These are phyloP conservation scores for Fusarium nurragi DNA, from an alignment of 2,329 filamentous ascomycete species.

Conservation along the genomic window DNA sequence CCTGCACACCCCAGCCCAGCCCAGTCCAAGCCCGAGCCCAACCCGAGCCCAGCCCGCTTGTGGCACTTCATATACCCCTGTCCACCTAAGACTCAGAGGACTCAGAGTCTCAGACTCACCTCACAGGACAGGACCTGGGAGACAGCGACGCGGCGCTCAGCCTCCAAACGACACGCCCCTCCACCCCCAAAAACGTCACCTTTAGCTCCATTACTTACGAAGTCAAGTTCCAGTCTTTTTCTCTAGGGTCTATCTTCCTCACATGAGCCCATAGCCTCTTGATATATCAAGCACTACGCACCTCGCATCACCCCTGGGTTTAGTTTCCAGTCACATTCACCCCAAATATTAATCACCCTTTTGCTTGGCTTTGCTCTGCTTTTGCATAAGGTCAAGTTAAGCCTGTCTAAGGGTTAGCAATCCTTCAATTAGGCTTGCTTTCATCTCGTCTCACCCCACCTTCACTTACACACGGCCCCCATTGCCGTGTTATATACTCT, in stretches of 20 bases:
- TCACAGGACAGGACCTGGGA: not conserved
- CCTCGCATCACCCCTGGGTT: constrained; percentile 33
- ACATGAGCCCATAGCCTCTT: constrained; percentile 46
- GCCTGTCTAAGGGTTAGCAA: constrained; percentile 3
- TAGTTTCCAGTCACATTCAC: constrained; percentile 35
- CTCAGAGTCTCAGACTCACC: not conserved
- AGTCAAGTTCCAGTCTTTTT: constrained; percentile 39
- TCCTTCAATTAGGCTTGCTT: constrained; percentile 13
- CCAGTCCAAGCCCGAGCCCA: not conserved
- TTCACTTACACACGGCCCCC: constrained; percentile 33
- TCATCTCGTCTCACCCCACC: constrained; percentile 15
- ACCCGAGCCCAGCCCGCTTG: constrained; percentile 26
- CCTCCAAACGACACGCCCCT: constrained; percentile 49
- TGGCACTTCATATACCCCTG: constrained; percentile 34
- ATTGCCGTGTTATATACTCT: constrained; percentile 32
- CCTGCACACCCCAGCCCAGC: constrained; percentile 5
- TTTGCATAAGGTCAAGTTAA: constrained; percentile 14
- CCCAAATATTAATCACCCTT: constrained; percentile 29
- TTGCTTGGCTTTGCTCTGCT: constrained; percentile 11
- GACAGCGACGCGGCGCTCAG: constrained; percentile 47
- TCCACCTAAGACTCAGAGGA: constrained; percentile 5
- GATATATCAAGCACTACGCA: constrained; percentile 45
- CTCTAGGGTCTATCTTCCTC: constrained; percentile 43
- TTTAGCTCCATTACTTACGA: constrained; percentile 47
- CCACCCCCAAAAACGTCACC: constrained; percentile 53